Percentiles rank a stretch among this genome's conserved stretches.
Conservation (phyloP, 1,284 basidiomycete genomes). For the Cutaneotrichosporon dermatis region DNA sequence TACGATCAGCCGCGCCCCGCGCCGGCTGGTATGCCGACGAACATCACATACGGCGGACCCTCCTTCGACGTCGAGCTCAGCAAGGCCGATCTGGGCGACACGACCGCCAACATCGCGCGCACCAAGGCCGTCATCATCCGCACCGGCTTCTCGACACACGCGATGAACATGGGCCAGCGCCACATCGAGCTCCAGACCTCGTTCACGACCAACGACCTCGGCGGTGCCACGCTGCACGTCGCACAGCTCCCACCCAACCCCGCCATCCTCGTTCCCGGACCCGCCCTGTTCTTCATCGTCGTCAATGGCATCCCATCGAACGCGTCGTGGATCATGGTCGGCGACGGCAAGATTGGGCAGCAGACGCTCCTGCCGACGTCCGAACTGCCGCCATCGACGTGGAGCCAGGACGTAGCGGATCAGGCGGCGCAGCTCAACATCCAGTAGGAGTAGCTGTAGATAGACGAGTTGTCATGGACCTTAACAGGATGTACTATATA, state of each 20-base stretch:
- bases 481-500: too few species aligned
- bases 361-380: constrained; percentile 57
- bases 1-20: constrained; percentile 65
- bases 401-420: not conserved
- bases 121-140: constrained; percentile 76
- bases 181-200: constrained; percentile 65
- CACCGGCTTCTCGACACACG: constrained; percentile 89
- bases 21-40: constrained; percentile 29
- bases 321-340: constrained; percentile 68
- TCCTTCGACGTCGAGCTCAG: constrained; percentile 69
- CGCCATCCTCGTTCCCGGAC: constrained; percentile 78
- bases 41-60: constrained; percentile 65
- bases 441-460: too few species aligned
- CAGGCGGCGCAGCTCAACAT: not conserved
- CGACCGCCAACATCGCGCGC: constrained; percentile 44
- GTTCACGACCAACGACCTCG: constrained; percentile 75
- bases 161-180: constrained; percentile 60
- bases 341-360: constrained; percentile 67
- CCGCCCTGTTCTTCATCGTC: constrained; percentile 72
- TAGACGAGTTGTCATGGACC: too few species aligned
- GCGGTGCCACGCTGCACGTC: constrained; percentile 69
- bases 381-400: constrained; percentile 53
- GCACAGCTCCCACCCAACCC: constrained; percentile 75
- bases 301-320: constrained; percentile 76
- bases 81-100: constrained; percentile 52